Base-by-base conservation (phyloP, 2,329 filamentous ascomycete species). In the Cladosporium velox region DNA sequence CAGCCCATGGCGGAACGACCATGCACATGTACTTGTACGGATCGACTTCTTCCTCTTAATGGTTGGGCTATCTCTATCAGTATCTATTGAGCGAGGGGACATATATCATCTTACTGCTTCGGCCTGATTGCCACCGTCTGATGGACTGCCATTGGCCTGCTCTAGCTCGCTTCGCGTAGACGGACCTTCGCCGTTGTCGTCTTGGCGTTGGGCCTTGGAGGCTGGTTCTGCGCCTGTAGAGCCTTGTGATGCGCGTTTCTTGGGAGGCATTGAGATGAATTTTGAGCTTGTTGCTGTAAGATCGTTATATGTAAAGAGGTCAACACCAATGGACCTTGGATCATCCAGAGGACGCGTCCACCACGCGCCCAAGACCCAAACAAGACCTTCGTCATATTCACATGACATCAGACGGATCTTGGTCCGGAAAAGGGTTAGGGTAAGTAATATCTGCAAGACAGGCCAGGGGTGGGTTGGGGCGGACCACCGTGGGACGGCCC, bases 201-300 rank as follows among this genome's bases (percentile, higher is more conserved):
- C 52, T 55, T 34, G 52, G 52, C 52, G 52, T 55, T 21, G 52
- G 28, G 52, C 21, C 32, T 55, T 55, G 52, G 52, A 55, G 10
- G 52, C 52, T 12, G 52, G 52, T 3, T 55, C 52, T 34, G 52
- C 30, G 11, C 28, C 52, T n/a, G 52, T 55, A 32, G 52, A 55
- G 18, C 34, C 28, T 21, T 55, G 10, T 15, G 30, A 10, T 55
- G 52, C 26, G 11, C 52, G 30, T 21, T 55, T 55, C 18, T 55
- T 55, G 30, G 52, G 52, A 55, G 52, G 30, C 28, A 55, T 34
- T 55, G 7, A 1, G 26, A 14, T 11, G n/a, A 11, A 11, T 21
- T 41, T 21, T 47, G 2, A 47, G 41, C n/a, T 47, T 11, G 41
- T 12, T 47, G 3, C 8, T 21, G 41, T n/a, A 21, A n/a, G 4